Conservation (phyloP, 352 stramenopile genomes). For the Phytophthora constricta region DNA sequence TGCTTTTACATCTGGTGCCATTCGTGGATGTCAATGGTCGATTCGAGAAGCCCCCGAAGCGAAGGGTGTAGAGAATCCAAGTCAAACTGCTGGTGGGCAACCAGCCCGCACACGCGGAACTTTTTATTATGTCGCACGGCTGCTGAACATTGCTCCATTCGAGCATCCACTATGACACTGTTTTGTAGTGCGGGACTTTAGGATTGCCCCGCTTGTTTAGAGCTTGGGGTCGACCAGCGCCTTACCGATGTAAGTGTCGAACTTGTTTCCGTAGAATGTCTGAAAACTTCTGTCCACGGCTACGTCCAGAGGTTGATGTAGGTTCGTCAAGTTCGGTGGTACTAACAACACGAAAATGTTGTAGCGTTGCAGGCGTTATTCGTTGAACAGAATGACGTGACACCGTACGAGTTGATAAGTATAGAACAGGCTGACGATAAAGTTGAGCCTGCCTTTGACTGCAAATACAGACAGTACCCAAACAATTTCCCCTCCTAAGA, state of each 20-base stretch:
- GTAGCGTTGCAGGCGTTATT: not conserved
- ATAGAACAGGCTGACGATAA: not conserved
- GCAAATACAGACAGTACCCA: no score
- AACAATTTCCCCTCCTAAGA: no score
- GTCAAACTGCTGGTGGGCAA: conserved; percentile 1
- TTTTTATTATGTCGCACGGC: no score
- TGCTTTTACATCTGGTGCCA: not conserved
- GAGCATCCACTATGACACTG: conserved; percentile 5
- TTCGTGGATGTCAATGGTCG: not conserved
- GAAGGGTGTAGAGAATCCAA: conserved; percentile 1
- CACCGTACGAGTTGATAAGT: conserved; percentile 1
- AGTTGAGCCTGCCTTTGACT: not conserved
- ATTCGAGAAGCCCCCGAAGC: not conserved
- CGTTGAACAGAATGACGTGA: not conserved
- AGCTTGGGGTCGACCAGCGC: not conserved
- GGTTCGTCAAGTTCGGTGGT: not conserved
- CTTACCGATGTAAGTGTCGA: not conserved
- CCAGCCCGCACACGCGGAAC: conserved; percentile 6
- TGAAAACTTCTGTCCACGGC: conserved; percentile 2
- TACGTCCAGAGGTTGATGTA: conserved; percentile 1
- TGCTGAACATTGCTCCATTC: conserved; percentile 1
- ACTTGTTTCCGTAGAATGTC: conserved; percentile 8
- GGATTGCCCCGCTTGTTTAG: conserved; percentile 9
- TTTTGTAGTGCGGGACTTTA: conserved; percentile 1
- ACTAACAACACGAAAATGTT: conserved; percentile 7